Evolutionary conservation across 495 filamentous ascomycete species (phyloP), one percentile per base, ranked within the genome.

Genomic region (Penicillium simplicissimum): DNA sequence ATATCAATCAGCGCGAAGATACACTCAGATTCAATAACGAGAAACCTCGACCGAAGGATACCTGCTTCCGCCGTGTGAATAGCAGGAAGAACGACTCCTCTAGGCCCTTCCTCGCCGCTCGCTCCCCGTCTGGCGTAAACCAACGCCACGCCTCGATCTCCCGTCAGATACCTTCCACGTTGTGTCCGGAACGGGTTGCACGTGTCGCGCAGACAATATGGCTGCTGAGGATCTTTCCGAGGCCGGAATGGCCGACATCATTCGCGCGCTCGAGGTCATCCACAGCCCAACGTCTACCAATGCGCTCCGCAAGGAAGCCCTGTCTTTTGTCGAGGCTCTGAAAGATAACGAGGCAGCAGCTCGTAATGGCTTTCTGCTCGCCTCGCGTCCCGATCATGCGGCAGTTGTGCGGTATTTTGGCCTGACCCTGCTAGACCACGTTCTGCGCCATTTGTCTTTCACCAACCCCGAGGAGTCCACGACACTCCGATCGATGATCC

Each of bases 341-440:
- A 97, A 97, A 74, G 81, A 83, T 33, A 84, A 88, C 67, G 80
- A 85, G 49, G 84, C 91, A 55, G 93, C 93, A 0, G 91, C 92
- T 14, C 86, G 85, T 21, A 87, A 92, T 76, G 96, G 96, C n/a
- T 96, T 90, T 74, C 82, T 85, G 25, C 83, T 99, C 56, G 93
- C 93, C 37, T 84, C 84, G 55, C 88, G 90, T 70, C 81, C 81
- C 61, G 74, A 82, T 11, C 89, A 94, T 66, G 82, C 89, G 45
- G 84, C 90, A 13, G 82, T 94, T 37, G 90, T 98, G 43, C 90
- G 95, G 63, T 93, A 97, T 74, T 99, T 95, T 72, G 96, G 92
- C 45, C 81, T 99, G 28, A 92, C 92, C 11, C 82, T 98, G 21
- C 82, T 99, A 61, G 95, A 99, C 62, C 86, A 95, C 71, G 87